A percentile compares a stretch with the other conserved stretches of the same genome.
phyloP scores from a whole-genome alignment of 352 stramenopile genomes.

The Phytophthora sp. region DNA sequence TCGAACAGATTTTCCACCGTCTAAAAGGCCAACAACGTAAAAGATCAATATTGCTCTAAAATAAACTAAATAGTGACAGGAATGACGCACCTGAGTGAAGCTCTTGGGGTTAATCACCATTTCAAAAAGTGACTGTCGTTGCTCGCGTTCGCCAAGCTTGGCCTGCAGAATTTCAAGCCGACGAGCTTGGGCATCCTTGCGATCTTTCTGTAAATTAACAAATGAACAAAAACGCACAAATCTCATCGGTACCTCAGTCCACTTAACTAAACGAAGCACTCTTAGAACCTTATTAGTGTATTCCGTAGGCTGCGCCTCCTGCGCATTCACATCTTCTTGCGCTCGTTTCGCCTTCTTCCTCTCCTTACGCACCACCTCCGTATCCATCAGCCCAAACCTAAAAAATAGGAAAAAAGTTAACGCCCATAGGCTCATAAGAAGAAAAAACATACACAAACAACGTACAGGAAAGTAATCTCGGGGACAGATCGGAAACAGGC shows the following conservation, averaged over 20 bases:
- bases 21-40: conserved; percentile 29
- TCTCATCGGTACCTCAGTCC: conserved; percentile 4
- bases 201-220: conserved; percentile 77
- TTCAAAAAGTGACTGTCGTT: conserved; percentile 65
- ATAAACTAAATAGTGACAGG: background rate
- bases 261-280: background rate
- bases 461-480: conserved; percentile 75
- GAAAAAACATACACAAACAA: conserved; percentile 11
- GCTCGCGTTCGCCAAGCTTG: conserved; percentile 45
- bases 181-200: conserved; percentile 80
- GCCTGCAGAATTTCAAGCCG: conserved; percentile 72
- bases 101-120: conserved; percentile 74
- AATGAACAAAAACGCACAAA: conserved; percentile 7
- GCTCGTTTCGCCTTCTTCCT: conserved; percentile 53
- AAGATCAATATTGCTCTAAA: background rate
- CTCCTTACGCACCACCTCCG: conserved; percentile 76
- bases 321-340: conserved; percentile 54
- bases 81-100: conserved; percentile 68
- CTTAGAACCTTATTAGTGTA: conserved; percentile 72
- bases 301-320: conserved; percentile 68
- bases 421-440: too few relatives aligned
- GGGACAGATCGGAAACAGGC: conserved; percentile 77
- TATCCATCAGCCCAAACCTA: conserved; percentile 81
- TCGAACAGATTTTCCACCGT: conserved; percentile 88
- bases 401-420: conserved; percentile 16